Base-by-base conservation (phyloP, 2,329 filamentous ascomycete genomes). In the Bisporella sp. region DNA sequence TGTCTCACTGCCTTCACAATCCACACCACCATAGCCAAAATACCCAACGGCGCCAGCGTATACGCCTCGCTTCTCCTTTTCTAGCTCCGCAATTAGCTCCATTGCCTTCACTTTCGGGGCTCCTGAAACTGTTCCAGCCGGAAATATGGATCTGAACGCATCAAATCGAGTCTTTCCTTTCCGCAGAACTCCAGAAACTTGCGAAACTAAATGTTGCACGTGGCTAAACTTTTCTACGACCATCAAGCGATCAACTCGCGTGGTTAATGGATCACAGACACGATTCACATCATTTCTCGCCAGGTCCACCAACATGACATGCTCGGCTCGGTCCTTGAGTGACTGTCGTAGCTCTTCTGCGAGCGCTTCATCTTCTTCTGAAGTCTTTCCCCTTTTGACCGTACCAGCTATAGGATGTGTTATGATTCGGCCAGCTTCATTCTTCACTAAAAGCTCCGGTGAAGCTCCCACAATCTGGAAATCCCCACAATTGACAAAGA, bases 331-430 rank as follows among this genome's bases (percentile, higher is more conserved):
- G 73, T 99, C 93, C 71, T 99, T 97, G 59, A 96, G 75, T 49
- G 85, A 95, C 62, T 74, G 79, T 45, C 82, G 79, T 52, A 95
- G 80, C 69, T 89, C 86, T 43, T 83, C 76, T 7, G 91, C 90
- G 30, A 96, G 80, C 12, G 72, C 74, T 58, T 86, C 82, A 66
- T 99, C 93, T 64, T 96, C 89, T 64, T 89, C 85, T 3, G 82
- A 73, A 1, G 85, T 89, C 62, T 81, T 81, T 54, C 92, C 91
- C 60, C 93, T 82, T 71, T 88, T 90, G 50, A 97, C 90, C 0
- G 93, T 99, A 49, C 93, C 93, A 9, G 93, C 93, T 65, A 99
- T 99, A 6, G 93, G 92, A 69, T 99, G 93, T 29, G 91, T 97
- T 65, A 97, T 89, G 66, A 99, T 87, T 48, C 89, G 81, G 30